phyloP scores from a whole-genome alignment of 768 basidiomycete species.

The Hirschioporus abietinus region DNA sequence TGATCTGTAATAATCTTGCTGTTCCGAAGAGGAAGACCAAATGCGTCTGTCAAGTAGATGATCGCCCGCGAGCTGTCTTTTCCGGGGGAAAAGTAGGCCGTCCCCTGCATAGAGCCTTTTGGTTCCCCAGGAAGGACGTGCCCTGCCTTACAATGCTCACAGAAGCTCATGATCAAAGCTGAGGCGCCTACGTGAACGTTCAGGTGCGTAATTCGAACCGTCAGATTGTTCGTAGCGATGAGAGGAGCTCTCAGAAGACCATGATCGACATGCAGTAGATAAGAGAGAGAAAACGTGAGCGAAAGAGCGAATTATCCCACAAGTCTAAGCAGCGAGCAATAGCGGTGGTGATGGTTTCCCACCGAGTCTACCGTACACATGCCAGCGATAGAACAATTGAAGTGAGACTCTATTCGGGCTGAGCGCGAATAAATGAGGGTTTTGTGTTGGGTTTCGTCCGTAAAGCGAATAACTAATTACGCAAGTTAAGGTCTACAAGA shows the following conservation, averaged over 20 bases:
- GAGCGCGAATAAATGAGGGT: too few relatives aligned
- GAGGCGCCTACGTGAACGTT: not conserved
- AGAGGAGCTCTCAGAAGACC: not conserved
- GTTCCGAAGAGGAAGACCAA: slow-evolving; percentile 48
- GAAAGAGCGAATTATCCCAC: not conserved
- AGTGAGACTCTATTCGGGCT: not conserved
- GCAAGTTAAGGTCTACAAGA: too few relatives aligned
- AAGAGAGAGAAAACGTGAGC: too few relatives aligned
- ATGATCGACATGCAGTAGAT: too few relatives aligned
- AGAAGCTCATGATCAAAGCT: not conserved
- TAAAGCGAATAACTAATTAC: too few relatives aligned
- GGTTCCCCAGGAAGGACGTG: slow-evolving; percentile 41
- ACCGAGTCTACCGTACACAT: not conserved
- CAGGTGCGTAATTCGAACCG: not conserved
- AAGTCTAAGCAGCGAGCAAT: not conserved
- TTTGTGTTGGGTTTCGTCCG: too few relatives aligned
- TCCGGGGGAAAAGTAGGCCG: slow-evolving; percentile 40
- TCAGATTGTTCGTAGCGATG: not conserved
- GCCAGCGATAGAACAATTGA: not conserved
- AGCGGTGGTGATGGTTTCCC: not conserved
- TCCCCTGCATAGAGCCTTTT: slow-evolving; percentile 34
- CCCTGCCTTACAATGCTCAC: slow-evolving; percentile 33
- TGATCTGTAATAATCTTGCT: slow-evolving; percentile 53
- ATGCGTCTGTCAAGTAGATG: slow-evolving; percentile 53
- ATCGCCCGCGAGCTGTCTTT: slow-evolving; percentile 30